Evolutionary conservation across 306 rosid genomes (phyloP), one percentile per base, ranked within the genome.

Genomic region (Prunus kanzakura): DNA sequence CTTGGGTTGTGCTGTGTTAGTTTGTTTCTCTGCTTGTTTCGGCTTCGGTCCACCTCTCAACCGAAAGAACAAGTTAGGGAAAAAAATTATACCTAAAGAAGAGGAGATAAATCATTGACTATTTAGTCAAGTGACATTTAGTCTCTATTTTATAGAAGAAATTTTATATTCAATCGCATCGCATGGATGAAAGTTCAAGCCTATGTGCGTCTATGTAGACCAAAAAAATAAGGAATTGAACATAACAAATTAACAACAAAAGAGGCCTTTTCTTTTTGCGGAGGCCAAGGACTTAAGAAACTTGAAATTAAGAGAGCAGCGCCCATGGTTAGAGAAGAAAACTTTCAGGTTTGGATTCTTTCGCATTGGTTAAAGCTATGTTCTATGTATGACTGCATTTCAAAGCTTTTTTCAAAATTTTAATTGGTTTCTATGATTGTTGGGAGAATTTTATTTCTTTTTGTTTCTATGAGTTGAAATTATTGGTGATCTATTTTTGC

Each of bases 271-370:
- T 51, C 19, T 51, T 51, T 14, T 51, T 16, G 43, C 5, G 56
- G 56, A 51, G 56, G 19, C 20, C n/a, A 51, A 51, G 16, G 56
- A 14, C 20, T 16, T 35, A 35, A 32, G 7, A 32, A 32, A 32
- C 38, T 32, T 32, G 38, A 32, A 32, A 32, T 32, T 32, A 32
- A 32, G 4, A 1, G 43, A 35, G 43, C 0, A 35, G 8, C 43
- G 1, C 43, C 43, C 6, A 32, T 12, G 20, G 30, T 19, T 67
- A 25, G 49, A 64, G 71, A 71, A 71, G 52, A 11, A 58, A 16
- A 30, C 78, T 60, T 79, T 77, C 84, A 88, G 92, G 96, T 88
- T 69, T 67, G 76, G 35, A 7, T 72, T 29, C 57, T 50, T 49
- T 55, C 14, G 45, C 52, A 61, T 35, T 35, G 8, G 8, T 7